Conservation (phyloP, 768 basidiomycete genomes). For the Pulveroboletus sp. region DNA sequence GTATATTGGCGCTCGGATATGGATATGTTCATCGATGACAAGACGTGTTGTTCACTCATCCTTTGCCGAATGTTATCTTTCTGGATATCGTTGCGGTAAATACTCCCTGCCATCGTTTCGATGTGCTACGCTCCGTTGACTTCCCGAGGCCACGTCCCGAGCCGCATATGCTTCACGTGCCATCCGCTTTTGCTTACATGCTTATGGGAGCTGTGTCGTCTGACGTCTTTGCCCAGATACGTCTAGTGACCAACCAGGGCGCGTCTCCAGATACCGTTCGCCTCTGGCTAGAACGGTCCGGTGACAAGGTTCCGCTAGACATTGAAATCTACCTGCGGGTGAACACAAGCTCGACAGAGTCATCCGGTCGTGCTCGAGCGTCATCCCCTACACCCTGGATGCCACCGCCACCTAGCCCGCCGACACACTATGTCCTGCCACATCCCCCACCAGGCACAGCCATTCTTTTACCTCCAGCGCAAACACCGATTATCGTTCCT, state of each 20-base stretch:
- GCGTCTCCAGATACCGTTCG: constrained; percentile 75
- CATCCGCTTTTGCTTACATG: background rate
- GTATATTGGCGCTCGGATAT: constrained; percentile 15
- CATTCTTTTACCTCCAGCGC: constrained; percentile 34
- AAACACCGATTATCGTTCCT: constrained; percentile 44
- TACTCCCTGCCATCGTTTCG: background rate
- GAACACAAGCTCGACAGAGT: constrained; percentile 26
- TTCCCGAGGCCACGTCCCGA: background rate
- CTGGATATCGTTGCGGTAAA: background rate
- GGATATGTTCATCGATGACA: constrained; percentile 13
- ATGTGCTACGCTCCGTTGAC: background rate
- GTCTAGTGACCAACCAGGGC: constrained; percentile 63
- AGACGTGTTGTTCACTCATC: constrained; percentile 6
- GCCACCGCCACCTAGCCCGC: constrained; percentile 27
- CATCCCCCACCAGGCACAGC: constrained; percentile 24
- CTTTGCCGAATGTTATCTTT: background rate
- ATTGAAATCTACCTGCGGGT: constrained; percentile 75
- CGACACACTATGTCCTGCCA: constrained; percentile 38
- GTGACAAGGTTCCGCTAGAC: constrained; percentile 63
- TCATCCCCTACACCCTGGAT: constrained; percentile 31
- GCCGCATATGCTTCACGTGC: constrained; percentile 2
- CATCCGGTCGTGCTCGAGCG: constrained; percentile 21
- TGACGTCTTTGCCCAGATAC: constrained; percentile 46
- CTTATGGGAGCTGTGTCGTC: background rate
- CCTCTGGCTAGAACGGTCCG: constrained; percentile 79